These are phyloP conservation scores for Allantophomopsis lycopodina DNA, from an alignment of 2,329 filamentous ascomycete species.

Conservation along the genomic window DNA sequence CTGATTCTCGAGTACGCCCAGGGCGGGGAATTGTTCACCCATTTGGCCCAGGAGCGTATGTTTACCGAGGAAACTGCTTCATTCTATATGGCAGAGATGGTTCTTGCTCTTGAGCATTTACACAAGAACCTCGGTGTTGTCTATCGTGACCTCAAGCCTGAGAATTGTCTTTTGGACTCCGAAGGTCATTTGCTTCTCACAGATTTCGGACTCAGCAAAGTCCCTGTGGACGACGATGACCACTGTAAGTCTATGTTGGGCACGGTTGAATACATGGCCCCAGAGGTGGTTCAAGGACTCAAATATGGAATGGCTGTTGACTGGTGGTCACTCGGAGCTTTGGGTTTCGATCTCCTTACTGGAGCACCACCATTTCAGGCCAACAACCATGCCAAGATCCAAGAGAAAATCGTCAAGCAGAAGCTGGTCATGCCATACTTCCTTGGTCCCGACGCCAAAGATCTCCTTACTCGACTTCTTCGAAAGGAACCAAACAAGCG, in stretches of 20 bases:
- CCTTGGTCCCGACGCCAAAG: conserved; percentile 82
- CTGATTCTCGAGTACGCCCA: conserved; percentile 95
- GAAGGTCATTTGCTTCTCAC: conserved; percentile 89
- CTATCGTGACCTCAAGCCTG: conserved; percentile 93
- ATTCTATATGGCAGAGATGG: conserved; percentile 98
- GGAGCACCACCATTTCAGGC: conserved; percentile 84
- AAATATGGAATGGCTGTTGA: conserved; percentile 92
- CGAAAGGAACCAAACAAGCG: conserved; percentile 88
- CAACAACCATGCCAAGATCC: conserved; percentile 85
- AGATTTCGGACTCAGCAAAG: conserved; percentile 94
- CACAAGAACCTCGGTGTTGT: conserved; percentile 88
- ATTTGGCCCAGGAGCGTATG: conserved; percentile 87
- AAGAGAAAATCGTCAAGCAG: conserved; percentile 89
- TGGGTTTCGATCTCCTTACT: conserved; percentile 86
- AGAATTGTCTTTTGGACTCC: conserved; percentile 87
- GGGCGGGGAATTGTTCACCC: conserved; percentile 93
- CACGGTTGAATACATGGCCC: conserved; percentile 98
- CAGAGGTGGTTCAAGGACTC: conserved; percentile 78
- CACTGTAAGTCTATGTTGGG: conserved; percentile 83
- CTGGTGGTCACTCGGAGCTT: conserved; percentile 95
- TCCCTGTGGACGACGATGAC: conserved; percentile 58
- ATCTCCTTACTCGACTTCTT: conserved; percentile 77
- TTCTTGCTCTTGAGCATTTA: conserved; percentile 83
- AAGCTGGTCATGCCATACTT: conserved; percentile 86
- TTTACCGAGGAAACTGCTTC: conserved; percentile 80